A percentile compares a stretch with the other conserved stretches of the same genome.
These are phyloP conservation scores for Nakazawaea peltata DNA, from an alignment of 805 yeast genomes.

Conservation along the genomic window DNA sequence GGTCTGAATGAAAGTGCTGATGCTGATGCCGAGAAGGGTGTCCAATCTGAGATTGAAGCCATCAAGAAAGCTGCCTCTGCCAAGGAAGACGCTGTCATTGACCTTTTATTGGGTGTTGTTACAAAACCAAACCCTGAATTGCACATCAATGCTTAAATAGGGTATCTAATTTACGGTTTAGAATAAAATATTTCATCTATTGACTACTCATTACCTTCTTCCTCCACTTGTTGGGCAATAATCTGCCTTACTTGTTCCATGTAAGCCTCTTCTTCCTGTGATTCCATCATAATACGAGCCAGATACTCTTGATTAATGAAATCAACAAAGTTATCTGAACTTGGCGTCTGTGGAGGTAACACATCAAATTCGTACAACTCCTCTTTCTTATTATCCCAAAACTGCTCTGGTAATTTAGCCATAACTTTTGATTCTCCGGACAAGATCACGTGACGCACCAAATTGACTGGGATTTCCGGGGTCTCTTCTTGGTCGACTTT, in stretches of 20 bases:
- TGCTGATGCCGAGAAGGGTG: conserved; percentile 67
- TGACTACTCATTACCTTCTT: no score
- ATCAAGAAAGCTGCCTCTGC: conserved; percentile 56
- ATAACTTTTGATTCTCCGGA: conserved; percentile 66
- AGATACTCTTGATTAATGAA: conserved; percentile 31
- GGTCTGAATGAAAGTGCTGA: conserved; percentile 74
- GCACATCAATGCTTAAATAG: conserved; percentile 59
- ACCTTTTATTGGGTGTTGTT: conserved; percentile 73
- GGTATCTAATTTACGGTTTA: no score
- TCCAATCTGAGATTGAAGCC: conserved; percentile 58
- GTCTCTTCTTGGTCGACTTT: conserved; percentile 3
- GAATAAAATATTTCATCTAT: no score
- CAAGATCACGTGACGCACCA: conserved; percentile 59
- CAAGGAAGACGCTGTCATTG: conserved; percentile 62
- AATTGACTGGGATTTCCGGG: conserved; percentile 45
- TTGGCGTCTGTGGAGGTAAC: conserved; percentile 53
- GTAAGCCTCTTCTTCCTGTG: background rate
- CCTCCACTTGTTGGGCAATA: no score
- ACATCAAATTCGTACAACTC: conserved; percentile 67
- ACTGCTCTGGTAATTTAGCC: conserved; percentile 55
- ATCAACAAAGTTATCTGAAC: conserved; percentile 29
- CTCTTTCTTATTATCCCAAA: conserved; percentile 56
- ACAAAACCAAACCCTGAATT: conserved; percentile 73
- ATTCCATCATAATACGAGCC: background rate
- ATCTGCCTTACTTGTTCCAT: background rate